Percentiles rank a stretch among this genome's conserved stretches.
These are phyloP conservation scores for Pisolithus sp. DNA, from an alignment of 768 basidiomycete genomes.

Conservation along the genomic window DNA sequence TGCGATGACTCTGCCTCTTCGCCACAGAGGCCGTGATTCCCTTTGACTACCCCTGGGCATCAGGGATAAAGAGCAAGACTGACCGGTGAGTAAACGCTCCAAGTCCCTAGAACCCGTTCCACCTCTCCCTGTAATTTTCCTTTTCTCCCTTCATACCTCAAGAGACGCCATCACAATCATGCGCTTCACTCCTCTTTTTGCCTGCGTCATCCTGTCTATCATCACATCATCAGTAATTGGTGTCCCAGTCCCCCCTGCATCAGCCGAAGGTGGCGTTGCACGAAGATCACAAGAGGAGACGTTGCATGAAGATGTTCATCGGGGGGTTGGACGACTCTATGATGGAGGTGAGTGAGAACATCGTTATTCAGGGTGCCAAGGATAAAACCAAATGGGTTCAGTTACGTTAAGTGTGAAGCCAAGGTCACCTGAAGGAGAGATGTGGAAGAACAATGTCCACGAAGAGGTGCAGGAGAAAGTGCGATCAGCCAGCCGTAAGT, in stretches of 20 bases:
- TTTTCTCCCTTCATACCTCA: not conserved
- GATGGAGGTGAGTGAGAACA: not conserved
- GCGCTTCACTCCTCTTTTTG: conserved; percentile 7
- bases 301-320: not conserved
- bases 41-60: too few relatives aligned
- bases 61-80: too few relatives aligned
- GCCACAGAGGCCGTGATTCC: too few relatives aligned
- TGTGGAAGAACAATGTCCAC: conserved; percentile 20
- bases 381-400: not conserved
- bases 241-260: conserved; percentile 6
- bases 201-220: conserved; percentile 10
- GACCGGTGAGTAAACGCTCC: too few relatives aligned
- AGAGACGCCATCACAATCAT: conserved; percentile 2
- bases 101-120: not conserved
- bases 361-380: not conserved
- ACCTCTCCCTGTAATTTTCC: not conserved
- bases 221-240: conserved; percentile 12
- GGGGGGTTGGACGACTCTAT: not conserved
- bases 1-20: too few relatives aligned
- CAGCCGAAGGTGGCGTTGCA: not conserved
- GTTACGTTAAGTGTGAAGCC: not conserved
- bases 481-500: not conserved
- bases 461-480: conserved; percentile 12
- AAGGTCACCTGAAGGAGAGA: conserved; percentile 5
- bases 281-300: not conserved